These are phyloP conservation scores for Cytospora piceae DNA, from an alignment of 2,329 filamentous ascomycete genomes.

Conservation along the genomic window DNA sequence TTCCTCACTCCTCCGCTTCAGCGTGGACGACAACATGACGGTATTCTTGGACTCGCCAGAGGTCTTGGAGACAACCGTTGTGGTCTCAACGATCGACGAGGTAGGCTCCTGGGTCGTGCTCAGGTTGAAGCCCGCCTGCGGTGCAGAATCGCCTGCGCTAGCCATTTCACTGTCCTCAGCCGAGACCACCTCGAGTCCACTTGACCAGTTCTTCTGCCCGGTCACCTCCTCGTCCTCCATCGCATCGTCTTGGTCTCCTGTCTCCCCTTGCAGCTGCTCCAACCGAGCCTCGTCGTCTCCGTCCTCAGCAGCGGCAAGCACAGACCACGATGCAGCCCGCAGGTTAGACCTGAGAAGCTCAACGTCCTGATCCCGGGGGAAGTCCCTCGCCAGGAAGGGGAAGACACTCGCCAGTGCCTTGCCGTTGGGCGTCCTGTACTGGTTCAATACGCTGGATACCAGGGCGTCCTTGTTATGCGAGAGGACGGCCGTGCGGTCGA, in stretches of 20 bases:
- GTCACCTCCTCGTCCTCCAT: slow-evolving; percentile 37
- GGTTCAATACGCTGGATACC: slow-evolving; percentile 81
- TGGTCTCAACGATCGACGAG: slow-evolving; percentile 21
- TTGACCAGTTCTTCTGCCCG: slow-evolving; percentile 3
- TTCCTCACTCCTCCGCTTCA: slow-evolving; percentile 51
- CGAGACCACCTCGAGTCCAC: neutral
- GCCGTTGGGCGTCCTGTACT: slow-evolving; percentile 66
- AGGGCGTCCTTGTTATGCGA: slow-evolving; percentile 71
- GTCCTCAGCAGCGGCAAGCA: slow-evolving; percentile 49
- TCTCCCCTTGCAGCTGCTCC: slow-evolving; percentile 35
- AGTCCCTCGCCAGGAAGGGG: slow-evolving; percentile 74
- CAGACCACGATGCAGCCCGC: slow-evolving; percentile 42
- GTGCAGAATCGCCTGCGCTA: slow-evolving; percentile 25
- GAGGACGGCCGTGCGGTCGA: slow-evolving; percentile 82
- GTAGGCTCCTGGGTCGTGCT: neutral
- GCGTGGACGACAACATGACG: slow-evolving; percentile 33
- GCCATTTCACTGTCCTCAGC: slow-evolving; percentile 33
- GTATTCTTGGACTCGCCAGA: slow-evolving; percentile 9
- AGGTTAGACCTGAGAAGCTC: slow-evolving; percentile 72
- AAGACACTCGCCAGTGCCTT: slow-evolving; percentile 73
- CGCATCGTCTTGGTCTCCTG: slow-evolving; percentile 43
- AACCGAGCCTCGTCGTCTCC: slow-evolving; percentile 45
- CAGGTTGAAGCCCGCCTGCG: slow-evolving; percentile 23
- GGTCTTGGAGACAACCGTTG: slow-evolving; percentile 2
- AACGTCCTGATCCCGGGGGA: slow-evolving; percentile 64